Evolutionary conservation across 2,329 filamentous ascomycete species (phyloP).

Genomic region (Calcarisporium arbuscula): DNA sequence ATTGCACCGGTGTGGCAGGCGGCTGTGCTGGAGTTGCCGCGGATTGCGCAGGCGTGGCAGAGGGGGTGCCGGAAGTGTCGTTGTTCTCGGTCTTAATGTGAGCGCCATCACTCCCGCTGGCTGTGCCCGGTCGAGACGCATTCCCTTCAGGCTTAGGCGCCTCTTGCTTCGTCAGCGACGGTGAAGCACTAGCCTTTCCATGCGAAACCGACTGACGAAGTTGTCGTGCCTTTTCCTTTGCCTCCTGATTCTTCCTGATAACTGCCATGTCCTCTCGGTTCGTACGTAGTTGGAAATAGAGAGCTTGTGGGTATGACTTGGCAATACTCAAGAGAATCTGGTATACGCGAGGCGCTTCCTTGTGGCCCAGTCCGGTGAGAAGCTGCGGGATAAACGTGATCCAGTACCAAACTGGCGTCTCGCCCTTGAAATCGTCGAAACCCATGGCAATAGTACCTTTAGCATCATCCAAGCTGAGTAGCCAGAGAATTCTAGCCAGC

Average conservation of each 20-base stretch:
- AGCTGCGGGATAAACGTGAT: conserved; percentile 98
- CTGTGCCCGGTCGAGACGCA: conserved; percentile 44
- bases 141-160: conserved; percentile 28
- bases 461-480: conserved; percentile 86
- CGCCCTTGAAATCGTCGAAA: conserved; percentile 95
- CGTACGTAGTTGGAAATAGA: conserved; percentile 93
- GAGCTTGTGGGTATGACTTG: conserved; percentile 87
- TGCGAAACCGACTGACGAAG: conserved; percentile 39
- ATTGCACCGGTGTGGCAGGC: conserved; percentile 9
- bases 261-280: conserved; percentile 88
- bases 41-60: conserved; percentile 17
- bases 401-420: conserved; percentile 99
- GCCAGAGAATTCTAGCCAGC: conserved; percentile 87
- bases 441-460: conserved; percentile 77
- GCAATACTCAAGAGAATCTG: conserved; percentile 87
- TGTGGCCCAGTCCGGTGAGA: conserved; percentile 82
- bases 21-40: conserved; percentile 18
- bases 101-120: conserved; percentile 37
- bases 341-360: conserved; percentile 82
- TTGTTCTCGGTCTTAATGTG: conserved; percentile 39
- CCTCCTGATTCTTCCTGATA: conserved; percentile 84
- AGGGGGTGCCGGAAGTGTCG: conserved; percentile 24
- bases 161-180: conserved; percentile 49
- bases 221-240: conserved; percentile 58
- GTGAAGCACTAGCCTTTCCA: conserved; percentile 39